These are phyloP conservation scores for Tricladium varicosporioides DNA, from an alignment of 2,329 filamentous ascomycete genomes.

Conservation along the genomic window DNA sequence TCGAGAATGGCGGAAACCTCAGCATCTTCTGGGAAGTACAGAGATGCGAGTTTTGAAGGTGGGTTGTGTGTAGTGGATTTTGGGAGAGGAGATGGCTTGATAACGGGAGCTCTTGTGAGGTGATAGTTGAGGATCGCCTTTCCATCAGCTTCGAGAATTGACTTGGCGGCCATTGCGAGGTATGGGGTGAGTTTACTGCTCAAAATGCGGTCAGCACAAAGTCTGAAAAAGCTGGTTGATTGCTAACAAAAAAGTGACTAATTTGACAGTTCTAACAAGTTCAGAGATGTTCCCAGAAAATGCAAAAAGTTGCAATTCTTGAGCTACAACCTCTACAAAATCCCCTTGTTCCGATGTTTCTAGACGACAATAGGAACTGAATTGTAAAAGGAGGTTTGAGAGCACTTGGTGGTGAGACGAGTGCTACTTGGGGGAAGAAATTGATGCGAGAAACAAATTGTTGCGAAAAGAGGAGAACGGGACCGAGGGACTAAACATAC, in stretches of 20 bases:
- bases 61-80: slow-evolving; percentile 84
- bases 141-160: slow-evolving; percentile 98
- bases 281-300: neutral
- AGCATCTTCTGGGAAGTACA: slow-evolving; percentile 89
- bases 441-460: neutral
- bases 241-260: slow-evolving; percentile 14
- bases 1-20: slow-evolving; percentile 81
- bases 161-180: slow-evolving; percentile 84
- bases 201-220: slow-evolving; percentile 17
- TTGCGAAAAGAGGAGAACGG: neutral
- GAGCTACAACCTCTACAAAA: neutral
- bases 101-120: slow-evolving; percentile 93
- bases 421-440: neutral
- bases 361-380: neutral
- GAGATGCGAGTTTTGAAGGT: slow-evolving; percentile 82
- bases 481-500: neutral
- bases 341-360: neutral
- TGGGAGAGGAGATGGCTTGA: slow-evolving; percentile 96
- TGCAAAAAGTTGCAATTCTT: neutral
- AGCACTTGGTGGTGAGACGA: slow-evolving; percentile 1
- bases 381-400: neutral
- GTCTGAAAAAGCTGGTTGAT: neutral
- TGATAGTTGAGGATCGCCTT: slow-evolving; percentile 99
- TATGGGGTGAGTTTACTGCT: slow-evolving; percentile 26
- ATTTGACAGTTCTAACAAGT: neutral